Evolutionary conservation across 352 stramenopile genomes (phyloP).

Genomic region (Saprolegnia diclina): DNA sequence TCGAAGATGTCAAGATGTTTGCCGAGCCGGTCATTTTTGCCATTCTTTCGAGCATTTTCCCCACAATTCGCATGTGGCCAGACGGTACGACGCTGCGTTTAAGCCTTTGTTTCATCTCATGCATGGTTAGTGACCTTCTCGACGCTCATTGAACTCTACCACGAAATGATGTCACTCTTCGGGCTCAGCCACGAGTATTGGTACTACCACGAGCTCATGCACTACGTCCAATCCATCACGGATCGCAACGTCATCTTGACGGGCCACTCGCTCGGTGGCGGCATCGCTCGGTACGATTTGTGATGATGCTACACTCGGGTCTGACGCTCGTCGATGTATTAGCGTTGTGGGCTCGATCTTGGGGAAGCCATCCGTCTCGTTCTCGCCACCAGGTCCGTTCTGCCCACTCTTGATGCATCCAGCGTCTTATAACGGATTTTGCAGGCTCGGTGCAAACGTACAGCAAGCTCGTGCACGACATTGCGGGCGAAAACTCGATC

Average conservation of each 20-base stretch:
- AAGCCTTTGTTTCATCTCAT: neutral
- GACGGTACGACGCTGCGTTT: conserved; percentile 35
- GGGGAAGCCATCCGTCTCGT: conserved; percentile 71
- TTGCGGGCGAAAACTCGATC: conserved; percentile 59
- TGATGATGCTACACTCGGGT: neutral
- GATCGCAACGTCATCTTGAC: conserved; percentile 81
- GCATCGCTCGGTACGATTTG: conserved; percentile 48
- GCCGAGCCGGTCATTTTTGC: conserved; percentile 86
- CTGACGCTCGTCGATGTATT: neutral
- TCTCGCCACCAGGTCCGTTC: conserved; percentile 54
- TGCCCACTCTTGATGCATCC: neutral
- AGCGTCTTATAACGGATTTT: neutral
- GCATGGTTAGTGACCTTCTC: conserved; percentile 57
- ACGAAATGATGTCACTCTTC: conserved; percentile 80
- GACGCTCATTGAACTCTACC: conserved; percentile 80
- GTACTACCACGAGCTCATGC: conserved; percentile 83
- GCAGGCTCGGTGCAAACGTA: conserved; percentile 80
- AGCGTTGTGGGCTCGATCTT: conserved; percentile 72
- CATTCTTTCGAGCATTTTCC: conserved; percentile 83
- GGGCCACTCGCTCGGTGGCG: conserved; percentile 84
- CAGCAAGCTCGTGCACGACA: conserved; percentile 81
- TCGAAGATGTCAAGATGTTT: conserved; percentile 90
- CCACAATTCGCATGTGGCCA: conserved; percentile 88
- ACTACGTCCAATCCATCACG: conserved; percentile 72
- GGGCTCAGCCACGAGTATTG: conserved; percentile 83